phyloP scores from a whole-genome alignment of 2,329 filamentous ascomycete species.

The Neospermospora avenae region DNA sequence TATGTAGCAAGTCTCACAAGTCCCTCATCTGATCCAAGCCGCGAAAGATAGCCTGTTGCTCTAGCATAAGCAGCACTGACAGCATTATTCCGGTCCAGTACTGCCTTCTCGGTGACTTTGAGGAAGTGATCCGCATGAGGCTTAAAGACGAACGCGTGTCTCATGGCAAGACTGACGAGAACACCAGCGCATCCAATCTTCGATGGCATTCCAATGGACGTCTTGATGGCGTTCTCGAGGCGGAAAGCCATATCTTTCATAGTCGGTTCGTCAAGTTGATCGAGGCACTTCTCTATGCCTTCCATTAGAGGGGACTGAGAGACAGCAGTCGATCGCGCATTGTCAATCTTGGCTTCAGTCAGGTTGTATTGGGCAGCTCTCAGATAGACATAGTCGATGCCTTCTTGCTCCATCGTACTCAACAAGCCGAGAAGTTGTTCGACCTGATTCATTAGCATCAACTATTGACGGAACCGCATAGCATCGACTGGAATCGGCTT shows the following conservation, averaged over 20 bases:
- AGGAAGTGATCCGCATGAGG: constrained; percentile 75
- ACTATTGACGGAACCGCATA: neutral
- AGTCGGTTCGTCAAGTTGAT: constrained; percentile 74
- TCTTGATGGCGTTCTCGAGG: constrained; percentile 77
- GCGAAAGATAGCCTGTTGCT: constrained; percentile 80
- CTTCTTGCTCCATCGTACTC: constrained; percentile 84
- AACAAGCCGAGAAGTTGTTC: constrained; percentile 77
- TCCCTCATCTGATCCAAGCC: constrained; percentile 48
- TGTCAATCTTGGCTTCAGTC: constrained; percentile 86
- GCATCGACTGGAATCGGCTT: neutral
- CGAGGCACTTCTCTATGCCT: constrained; percentile 83
- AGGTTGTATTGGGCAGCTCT: constrained; percentile 81
- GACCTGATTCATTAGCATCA: constrained; percentile 39
- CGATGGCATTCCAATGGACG: constrained; percentile 83
- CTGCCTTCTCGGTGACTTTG: constrained; percentile 72
- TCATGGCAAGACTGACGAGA: constrained; percentile 78
- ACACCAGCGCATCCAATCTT: constrained; percentile 90
- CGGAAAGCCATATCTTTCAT: constrained; percentile 71
- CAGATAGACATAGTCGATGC: constrained; percentile 88
- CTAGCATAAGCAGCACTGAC: constrained; percentile 86
- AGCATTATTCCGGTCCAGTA: constrained; percentile 90
- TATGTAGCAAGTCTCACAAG: constrained; percentile 50
- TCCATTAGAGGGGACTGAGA: constrained; percentile 87
- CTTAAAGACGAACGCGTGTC: constrained; percentile 70
- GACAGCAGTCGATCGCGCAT: constrained; percentile 75